Base-by-base conservation (phyloP, 148 eudicot species). In the Cornus kousa region DNA sequence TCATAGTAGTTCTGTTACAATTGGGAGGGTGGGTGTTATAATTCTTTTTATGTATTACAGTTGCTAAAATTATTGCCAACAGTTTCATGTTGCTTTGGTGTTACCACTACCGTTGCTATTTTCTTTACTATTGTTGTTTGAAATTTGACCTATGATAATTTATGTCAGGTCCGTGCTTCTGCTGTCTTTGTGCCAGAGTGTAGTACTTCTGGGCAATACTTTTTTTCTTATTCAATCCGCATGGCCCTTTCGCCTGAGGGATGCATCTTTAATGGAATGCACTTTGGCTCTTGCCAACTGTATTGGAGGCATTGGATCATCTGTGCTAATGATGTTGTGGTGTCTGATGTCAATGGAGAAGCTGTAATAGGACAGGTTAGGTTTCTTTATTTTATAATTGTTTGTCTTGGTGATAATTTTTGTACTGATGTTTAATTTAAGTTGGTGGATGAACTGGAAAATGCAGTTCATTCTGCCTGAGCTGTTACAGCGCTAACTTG, bases 311-410 rank as follows among this genome's bases (percentile, higher is more conserved):
- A 64, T 70, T 93, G 98, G 99, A 82, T 89, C 78, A 86, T 93
- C 77, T 86, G 90, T 19, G 89, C 83, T 46, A 77, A 85, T 77
- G 97, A 92, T 60, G 55, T 28, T 76, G 80, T 93, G 67, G 82
- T 77, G 32, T n/a, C 67, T 28, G 86, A 88, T 82, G 76, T 90
- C 40, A 79, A 83, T 80, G 94, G 73, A 55, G 98, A 91, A 88
- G 99, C 91, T 32, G 97, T 96, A 60, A 92, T 93, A 74, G 99
- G 99, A 78, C 81, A 89, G 98, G 99, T 96, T 82, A 35, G 32
- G 31, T 62, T 67, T 48, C 37, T 59, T 73, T 48, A 7, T 77
- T 80, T 77, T 71, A 55, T 33, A 5, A 12, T 40, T 71, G 20
- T 71, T 72, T 73, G 3, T 66, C 7, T 68, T 28, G 77, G 69